Percentiles rank a stretch among this genome's conserved stretches.
Evolutionary conservation across 2,329 filamentous ascomycete genomes (phyloP).

Genomic region (Dothistroma septosporum): DNA sequence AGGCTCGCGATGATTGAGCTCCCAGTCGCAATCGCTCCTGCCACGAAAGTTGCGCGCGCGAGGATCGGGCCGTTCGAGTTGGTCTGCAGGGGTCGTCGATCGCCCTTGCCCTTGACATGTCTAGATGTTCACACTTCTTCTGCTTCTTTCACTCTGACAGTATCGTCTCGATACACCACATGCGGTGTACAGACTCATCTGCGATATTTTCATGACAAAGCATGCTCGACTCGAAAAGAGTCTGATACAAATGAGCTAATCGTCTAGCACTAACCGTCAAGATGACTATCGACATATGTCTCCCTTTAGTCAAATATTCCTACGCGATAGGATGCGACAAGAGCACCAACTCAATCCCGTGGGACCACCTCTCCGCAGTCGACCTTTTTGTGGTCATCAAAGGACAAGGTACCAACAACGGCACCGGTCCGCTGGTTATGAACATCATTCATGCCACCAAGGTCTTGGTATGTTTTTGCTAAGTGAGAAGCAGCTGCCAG

Average conservation of each 20-base stretch:
- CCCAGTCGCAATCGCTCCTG: neutral
- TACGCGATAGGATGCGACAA: neutral
- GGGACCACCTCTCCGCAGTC: neutral
- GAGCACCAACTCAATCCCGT: neutral
- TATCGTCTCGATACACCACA: neutral
- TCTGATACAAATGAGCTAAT: constrained; percentile 8
- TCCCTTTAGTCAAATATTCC: constrained; percentile 2
- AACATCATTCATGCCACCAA: constrained; percentile 39
- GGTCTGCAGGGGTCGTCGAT: neutral
- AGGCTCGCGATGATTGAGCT: no score
- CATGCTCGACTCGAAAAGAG: constrained; percentile 17
- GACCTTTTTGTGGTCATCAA: neutral
- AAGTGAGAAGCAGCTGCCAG: neutral
- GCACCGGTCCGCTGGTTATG: constrained; percentile 33
- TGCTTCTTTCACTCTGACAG: neutral
- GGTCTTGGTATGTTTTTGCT: constrained; percentile 37
- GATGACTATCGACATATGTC: constrained; percentile 20
- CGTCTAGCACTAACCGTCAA: constrained; percentile 15
- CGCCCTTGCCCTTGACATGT: neutral
- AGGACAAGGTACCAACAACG: neutral
- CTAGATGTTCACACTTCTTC: neutral
- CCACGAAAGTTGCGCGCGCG: constrained; percentile 1
- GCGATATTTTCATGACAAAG: neutral
- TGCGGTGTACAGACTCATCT: neutral
- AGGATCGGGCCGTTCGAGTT: neutral